These are phyloP conservation scores for Cladorrhinum sp. DNA, from an alignment of 2,329 filamentous ascomycete species.

Conservation along the genomic window DNA sequence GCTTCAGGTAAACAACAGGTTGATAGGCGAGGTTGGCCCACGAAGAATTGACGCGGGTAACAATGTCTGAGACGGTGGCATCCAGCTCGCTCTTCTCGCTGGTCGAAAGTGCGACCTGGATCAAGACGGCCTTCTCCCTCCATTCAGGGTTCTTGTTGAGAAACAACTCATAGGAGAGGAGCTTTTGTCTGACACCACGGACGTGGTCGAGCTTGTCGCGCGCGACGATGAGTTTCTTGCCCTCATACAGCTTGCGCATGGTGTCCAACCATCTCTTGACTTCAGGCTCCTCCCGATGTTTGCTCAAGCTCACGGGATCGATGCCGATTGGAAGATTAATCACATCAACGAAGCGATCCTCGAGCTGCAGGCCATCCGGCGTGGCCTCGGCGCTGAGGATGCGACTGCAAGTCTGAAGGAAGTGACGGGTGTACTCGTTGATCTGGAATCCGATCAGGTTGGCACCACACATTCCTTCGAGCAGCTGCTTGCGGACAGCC, in stretches of 20 bases:
- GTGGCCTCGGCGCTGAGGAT: conserved; percentile 88
- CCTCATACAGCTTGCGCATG: conserved; percentile 79
- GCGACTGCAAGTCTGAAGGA: conserved; percentile 91
- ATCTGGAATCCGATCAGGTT: conserved; percentile 94
- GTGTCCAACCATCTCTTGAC: conserved; percentile 76
- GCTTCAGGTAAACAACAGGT: conserved; percentile 88
- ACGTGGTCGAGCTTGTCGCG: conserved; percentile 93
- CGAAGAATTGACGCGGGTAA: conserved; percentile 87
- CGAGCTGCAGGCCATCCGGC: conserved; percentile 81
- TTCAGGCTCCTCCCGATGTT: conserved; percentile 67
- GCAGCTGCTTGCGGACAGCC: conserved; percentile 78
- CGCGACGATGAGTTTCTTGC: conserved; percentile 86
- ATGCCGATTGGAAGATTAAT: conserved; percentile 85
- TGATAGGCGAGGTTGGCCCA: conserved; percentile 91
- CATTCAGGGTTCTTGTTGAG: conserved; percentile 90
- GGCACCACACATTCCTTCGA: conserved; percentile 89
- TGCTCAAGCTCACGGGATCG: conserved; percentile 71
- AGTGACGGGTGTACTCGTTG: conserved; percentile 88
- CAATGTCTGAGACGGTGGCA: conserved; percentile 86
- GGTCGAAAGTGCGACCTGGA: conserved; percentile 89
- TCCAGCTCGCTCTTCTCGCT: conserved; percentile 86
- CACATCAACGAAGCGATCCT: conserved; percentile 91
- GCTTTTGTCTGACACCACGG: conserved; percentile 87
- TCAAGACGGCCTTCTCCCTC: conserved; percentile 82
- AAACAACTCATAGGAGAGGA: conserved; percentile 89